Conservation (phyloP, 768 basidiomycete species). For the Udeniomyces megalosporus region DNA sequence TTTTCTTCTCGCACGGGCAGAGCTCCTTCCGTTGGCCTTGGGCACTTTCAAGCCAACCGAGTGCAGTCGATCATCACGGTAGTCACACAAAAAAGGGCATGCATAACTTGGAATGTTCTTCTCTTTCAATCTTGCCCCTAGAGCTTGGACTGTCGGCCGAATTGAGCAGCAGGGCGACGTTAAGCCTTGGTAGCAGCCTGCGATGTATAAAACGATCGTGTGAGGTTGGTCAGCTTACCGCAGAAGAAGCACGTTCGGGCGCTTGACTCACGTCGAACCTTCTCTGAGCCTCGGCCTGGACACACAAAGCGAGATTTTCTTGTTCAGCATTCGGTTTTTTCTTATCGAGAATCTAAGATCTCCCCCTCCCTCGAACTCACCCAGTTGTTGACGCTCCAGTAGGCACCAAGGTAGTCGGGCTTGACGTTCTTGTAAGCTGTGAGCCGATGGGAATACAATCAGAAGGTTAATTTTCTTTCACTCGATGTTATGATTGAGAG, state of each 20-base stretch:
- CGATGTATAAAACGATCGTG: background rate
- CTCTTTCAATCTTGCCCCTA: background rate
- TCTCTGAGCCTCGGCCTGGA: conserved; percentile 57
- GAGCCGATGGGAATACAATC: conserved; percentile 32
- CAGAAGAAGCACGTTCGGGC: background rate
- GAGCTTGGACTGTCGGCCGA: background rate
- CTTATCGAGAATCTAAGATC: too few relatives aligned
- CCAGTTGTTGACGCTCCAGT: conserved; percentile 95
- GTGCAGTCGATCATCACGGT: background rate
- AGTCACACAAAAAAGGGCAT: background rate
- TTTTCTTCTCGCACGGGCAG: background rate
- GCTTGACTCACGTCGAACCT: conserved; percentile 33
- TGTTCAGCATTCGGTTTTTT: too few relatives aligned
- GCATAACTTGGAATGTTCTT: too few relatives aligned
- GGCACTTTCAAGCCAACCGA: background rate
- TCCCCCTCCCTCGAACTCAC: too few relatives aligned
- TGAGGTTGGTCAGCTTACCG: conserved; percentile 10
- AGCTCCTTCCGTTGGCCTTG: background rate
- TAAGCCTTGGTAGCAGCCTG: conserved; percentile 10
- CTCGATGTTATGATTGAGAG: background rate
- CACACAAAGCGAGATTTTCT: too few relatives aligned
- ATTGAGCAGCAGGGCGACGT: background rate
- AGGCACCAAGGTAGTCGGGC: conserved; percentile 58
- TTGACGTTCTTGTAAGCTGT: conserved; percentile 83
- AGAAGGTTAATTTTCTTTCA: conserved; percentile 12